Base-by-base conservation (phyloP, 257 asterid genomes). In the Osmanthus fragrans region DNA sequence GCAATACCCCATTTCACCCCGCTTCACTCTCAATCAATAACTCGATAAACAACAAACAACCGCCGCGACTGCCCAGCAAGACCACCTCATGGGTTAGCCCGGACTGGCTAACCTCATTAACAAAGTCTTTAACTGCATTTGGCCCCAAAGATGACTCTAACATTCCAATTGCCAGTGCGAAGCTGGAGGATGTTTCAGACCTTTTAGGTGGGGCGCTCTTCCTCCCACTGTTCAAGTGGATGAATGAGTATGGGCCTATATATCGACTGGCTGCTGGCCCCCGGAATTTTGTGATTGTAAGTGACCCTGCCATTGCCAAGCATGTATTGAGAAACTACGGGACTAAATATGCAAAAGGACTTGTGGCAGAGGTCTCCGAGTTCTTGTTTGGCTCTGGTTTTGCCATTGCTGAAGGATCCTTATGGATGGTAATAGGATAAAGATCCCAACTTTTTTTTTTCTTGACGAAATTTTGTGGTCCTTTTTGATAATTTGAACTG, bases 381-480 rank as follows among this genome's bases (percentile, higher is more conserved):
- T 95, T 95, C 85, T 82, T 95, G 90, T 95, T 95, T 81, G 99
- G 99, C 47, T 93, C 98, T 63, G 99, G 98, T 33, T 93, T 95
- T 77, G 99, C 97, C 82, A 95, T 95, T 80, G 99, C 99, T 8
- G 98, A 95, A 90, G 97, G 96, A 32, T 90, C 97, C 15, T 92
- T 95, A 77, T 93, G 99, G 99, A 89, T 87, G 97, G 97, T 92
- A 87, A 82, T 79, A 67, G 1, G 8, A 47, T 29, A 25, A 19
- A n/a, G 27, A 75, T 65, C n/a, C 7, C 66, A 15, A 12, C 42
- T 3, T 18, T 4, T 25, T 70, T 2, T 16, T 0, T 21, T 51
- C 3, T 37, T 21, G n/a, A 69, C 47, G 11, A 33, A 67, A 5
- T 58, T 4, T 51, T 7, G 33, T 68, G 49, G 45, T 54, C 4